A percentile compares a stretch with the other conserved stretches of the same genome.
phyloP scores from a whole-genome alignment of 805 yeast species.

The Kregervanrija fluxuum region DNA sequence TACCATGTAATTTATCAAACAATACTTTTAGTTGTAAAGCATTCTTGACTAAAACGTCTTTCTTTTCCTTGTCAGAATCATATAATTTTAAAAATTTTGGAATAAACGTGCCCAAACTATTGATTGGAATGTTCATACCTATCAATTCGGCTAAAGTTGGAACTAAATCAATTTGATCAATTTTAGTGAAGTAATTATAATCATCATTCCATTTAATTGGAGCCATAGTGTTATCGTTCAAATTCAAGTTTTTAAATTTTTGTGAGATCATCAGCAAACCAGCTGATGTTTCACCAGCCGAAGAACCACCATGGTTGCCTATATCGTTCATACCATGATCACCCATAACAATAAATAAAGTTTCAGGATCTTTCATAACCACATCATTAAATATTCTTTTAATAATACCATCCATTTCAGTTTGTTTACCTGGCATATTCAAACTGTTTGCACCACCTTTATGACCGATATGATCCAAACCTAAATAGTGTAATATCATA shows the following conservation, averaged over 20 bases:
- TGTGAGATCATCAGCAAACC: constrained; percentile 68
- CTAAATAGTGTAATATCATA: constrained; percentile 81
- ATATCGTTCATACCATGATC: constrained; percentile 96
- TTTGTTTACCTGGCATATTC: constrained; percentile 75
- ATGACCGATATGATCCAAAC: constrained; percentile 96
- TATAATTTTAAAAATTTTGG: constrained; percentile 50
- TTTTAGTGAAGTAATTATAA: constrained; percentile 43
- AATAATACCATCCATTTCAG: constrained; percentile 76
- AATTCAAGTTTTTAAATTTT: constrained; percentile 33
- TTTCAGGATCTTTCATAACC: constrained; percentile 29
- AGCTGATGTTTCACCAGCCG: constrained; percentile 86
- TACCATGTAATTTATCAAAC: constrained; percentile 32
- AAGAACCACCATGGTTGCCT: constrained; percentile 96
- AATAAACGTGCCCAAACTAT: constrained; percentile 67
- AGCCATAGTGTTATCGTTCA: constrained; percentile 20
- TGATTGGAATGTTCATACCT: constrained; percentile 62
- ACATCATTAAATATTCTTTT: constrained; percentile 36
- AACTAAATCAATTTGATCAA: constrained; percentile 68
- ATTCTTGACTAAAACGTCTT: constrained; percentile 42
- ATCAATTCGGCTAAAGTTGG: constrained; percentile 59
- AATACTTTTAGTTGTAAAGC: constrained; percentile 48
- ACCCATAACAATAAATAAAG: constrained; percentile 73
- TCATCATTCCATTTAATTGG: constrained; percentile 35
- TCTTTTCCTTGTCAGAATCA: constrained; percentile 27
- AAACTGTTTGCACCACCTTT: constrained; percentile 85